phyloP scores from a whole-genome alignment of 2,329 filamentous ascomycete genomes.

The Ophiosphaerella herpotricha region DNA sequence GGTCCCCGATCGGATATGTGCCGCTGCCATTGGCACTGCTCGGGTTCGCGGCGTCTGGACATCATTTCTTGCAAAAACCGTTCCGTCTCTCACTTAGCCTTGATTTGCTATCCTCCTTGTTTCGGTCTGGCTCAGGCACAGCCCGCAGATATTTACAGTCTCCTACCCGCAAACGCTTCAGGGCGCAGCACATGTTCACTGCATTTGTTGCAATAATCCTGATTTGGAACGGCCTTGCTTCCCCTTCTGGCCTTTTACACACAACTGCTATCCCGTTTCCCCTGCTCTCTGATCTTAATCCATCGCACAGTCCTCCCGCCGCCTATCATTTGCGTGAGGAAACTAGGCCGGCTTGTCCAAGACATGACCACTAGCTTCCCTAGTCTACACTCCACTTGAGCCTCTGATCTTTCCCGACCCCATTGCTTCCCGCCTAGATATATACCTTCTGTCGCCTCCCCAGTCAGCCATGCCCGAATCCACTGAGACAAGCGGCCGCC shows the following conservation, averaged over 20 bases:
- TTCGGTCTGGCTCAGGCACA: constrained; percentile 43
- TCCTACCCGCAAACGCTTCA: constrained; percentile 30
- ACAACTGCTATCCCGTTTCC: constrained; percentile 29
- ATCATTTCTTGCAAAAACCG: constrained; percentile 19
- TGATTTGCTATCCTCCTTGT: constrained; percentile 25
- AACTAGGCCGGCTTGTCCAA: constrained; percentile 31
- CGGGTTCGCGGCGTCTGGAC: constrained; percentile 38
- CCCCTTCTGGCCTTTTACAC: constrained; percentile 31
- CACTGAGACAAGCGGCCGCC: constrained; percentile 39
- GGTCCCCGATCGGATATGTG: constrained; percentile 13
- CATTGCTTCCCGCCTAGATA: constrained; percentile 30
- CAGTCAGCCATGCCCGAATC: constrained; percentile 39
- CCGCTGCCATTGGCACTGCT: constrained; percentile 27
- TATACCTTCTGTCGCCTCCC: constrained; percentile 37
- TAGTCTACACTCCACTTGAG: constrained; percentile 36
- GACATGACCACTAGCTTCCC: constrained; percentile 37
- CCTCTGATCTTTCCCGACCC: constrained; percentile 38
- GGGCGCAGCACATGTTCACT: constrained; percentile 38
- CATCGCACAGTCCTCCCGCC: constrained; percentile 31
- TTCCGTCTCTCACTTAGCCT: constrained; percentile 19
- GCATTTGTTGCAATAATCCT: constrained; percentile 36
- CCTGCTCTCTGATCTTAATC: constrained; percentile 37
- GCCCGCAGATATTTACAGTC: constrained; percentile 47
- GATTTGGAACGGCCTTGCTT: constrained; percentile 40
- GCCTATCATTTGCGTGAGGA: constrained; percentile 34